These are phyloP conservation scores for Trypanosomatidae sp. DNA, from an alignment of 208 protist genomes.

Conservation along the genomic window DNA sequence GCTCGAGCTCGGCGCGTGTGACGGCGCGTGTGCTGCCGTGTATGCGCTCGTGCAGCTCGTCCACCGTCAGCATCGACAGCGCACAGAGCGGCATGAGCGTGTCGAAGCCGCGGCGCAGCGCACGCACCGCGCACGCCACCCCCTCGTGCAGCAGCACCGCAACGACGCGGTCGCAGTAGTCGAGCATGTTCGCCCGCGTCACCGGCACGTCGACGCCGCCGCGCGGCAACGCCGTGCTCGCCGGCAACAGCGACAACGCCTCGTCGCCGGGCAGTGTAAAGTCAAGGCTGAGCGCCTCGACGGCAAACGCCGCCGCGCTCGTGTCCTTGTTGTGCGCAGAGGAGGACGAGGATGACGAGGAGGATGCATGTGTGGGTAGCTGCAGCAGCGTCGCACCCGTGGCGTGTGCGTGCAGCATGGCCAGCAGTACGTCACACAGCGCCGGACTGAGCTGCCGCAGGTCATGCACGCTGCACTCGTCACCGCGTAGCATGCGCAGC, in stretches of 20 bases:
- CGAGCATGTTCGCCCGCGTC: conserved; percentile 31
- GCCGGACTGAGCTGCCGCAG: conserved; percentile 37
- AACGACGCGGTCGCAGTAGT: conserved; percentile 64
- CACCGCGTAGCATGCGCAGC: conserved; percentile 58
- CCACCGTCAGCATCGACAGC: conserved; percentile 40
- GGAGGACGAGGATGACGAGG: neutral
- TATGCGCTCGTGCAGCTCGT: conserved; percentile 51
- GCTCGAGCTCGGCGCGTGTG: conserved; percentile 52
- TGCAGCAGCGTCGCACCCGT: conserved; percentile 6
- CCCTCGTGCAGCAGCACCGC: conserved; percentile 36
- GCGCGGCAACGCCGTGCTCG: conserved; percentile 23
- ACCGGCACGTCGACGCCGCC: conserved; percentile 25
- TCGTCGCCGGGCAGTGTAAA: conserved; percentile 74
- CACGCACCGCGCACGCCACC: conserved; percentile 31
- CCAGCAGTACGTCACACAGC: conserved; percentile 26
- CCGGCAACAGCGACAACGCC: too few species aligned
- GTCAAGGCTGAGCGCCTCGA: conserved; percentile 51
- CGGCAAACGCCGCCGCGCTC: conserved; percentile 4
- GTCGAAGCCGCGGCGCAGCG: conserved; percentile 51
- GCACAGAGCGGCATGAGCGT: conserved; percentile 58
- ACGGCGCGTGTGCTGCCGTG: conserved; percentile 31
- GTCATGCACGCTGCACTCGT: conserved; percentile 55
- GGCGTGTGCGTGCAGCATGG: conserved; percentile 14
- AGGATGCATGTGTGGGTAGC: conserved; percentile 14
- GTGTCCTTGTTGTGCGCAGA: neutral